Evolutionary conservation across 1,284 basidiomycete genomes (phyloP).

Genomic region (Moesziomyces sp.): DNA sequence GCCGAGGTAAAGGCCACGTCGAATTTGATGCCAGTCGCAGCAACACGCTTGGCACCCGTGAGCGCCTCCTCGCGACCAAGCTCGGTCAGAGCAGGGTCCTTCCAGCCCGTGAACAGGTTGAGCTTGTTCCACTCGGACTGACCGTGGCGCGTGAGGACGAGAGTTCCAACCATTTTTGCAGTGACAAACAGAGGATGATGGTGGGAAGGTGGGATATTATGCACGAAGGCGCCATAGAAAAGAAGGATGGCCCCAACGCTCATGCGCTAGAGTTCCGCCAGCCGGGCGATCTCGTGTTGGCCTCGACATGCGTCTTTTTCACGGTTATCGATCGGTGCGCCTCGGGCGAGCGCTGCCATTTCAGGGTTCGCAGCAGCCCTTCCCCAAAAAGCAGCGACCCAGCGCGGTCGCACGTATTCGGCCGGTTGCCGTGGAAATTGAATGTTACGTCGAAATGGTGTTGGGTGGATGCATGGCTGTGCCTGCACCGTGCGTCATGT

Average conservation of each 20-base stretch:
- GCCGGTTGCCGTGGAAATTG: no score
- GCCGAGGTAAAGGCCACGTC: slow-evolving; percentile 70
- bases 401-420: no score
- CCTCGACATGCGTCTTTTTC: background rate
- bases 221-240: background rate
- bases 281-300: background rate
- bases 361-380: no score
- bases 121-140: slow-evolving; percentile 68
- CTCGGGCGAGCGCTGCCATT: no score
- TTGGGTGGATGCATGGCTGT: no score
- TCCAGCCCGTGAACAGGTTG: slow-evolving; percentile 68
- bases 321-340: background rate
- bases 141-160: slow-evolving; percentile 67
- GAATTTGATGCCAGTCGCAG: slow-evolving; percentile 65
- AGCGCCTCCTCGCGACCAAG: slow-evolving; percentile 64
- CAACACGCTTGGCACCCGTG: slow-evolving; percentile 64
- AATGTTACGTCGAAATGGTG: no score
- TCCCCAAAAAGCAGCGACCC: no score
- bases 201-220: background rate
- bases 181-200: background rate
- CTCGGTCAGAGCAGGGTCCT: slow-evolving; percentile 67
- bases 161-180: slow-evolving; percentile 56
- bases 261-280: background rate
- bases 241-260: slow-evolving; percentile 9
- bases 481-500: no score